These are phyloP conservation scores for Viola odorata DNA, from an alignment of 345 rosid genomes.

Conservation along the genomic window DNA sequence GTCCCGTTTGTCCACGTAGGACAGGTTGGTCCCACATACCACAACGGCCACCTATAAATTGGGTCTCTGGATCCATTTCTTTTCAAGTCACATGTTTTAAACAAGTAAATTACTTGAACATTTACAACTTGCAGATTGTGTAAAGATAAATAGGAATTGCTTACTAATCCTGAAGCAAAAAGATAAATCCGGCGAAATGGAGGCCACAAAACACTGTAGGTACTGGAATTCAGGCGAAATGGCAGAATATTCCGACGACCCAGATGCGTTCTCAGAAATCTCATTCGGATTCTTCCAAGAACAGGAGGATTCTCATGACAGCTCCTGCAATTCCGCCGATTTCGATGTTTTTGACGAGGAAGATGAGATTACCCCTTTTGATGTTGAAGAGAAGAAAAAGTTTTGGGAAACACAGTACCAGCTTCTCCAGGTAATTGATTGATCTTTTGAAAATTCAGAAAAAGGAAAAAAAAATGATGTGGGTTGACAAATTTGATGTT, in stretches of 20 bases:
- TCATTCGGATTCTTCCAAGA: constrained; percentile 56
- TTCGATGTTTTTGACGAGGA: constrained; percentile 22
- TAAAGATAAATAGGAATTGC: neutral
- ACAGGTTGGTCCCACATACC: constrained; percentile 23
- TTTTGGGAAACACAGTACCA: constrained; percentile 74
- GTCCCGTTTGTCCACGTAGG: constrained; percentile 44
- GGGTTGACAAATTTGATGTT: neutral
- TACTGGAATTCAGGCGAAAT: constrained; percentile 42
- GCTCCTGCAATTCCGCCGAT: constrained; percentile 13
- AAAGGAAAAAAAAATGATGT: neutral
- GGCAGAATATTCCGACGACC: constrained; percentile 44
- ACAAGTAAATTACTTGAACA: neutral
- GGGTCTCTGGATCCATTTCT: neutral
- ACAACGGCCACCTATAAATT: constrained; percentile 17
- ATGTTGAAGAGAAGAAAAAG: constrained; percentile 40
- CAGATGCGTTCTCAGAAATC: constrained; percentile 48
- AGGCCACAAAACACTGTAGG: constrained; percentile 9
- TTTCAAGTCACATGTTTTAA: too few species aligned
- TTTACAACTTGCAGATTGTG: neutral
- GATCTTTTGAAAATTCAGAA: neutral
- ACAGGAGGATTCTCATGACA: constrained; percentile 19
- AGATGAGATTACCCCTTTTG: constrained; percentile 19
- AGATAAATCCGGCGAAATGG: neutral
- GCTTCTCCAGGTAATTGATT: constrained; percentile 56
- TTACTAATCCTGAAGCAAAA: too few species aligned